Evolutionary conservation across 768 basidiomycete species (phyloP).

Genomic region (Symmetrospora coprosmae): DNA sequence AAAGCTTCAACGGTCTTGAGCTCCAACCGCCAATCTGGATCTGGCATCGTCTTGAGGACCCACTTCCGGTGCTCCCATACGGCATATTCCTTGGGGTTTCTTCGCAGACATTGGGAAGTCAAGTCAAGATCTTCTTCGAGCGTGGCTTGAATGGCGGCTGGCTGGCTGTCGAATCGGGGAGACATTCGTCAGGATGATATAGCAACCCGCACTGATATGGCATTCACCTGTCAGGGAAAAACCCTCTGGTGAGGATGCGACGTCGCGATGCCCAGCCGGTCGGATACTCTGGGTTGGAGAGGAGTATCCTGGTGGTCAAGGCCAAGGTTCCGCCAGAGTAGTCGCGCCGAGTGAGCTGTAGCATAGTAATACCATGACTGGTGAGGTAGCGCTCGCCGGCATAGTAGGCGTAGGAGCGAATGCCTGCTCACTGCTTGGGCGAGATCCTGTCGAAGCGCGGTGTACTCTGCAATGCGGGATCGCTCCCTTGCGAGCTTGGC

Average conservation of each 20-base stretch:
- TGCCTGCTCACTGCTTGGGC: too few relatives aligned
- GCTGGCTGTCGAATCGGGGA: constrained; percentile 41
- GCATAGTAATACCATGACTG: too few relatives aligned
- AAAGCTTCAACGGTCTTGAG: constrained; percentile 78
- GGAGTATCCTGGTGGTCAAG: constrained; percentile 61
- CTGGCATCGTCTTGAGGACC: constrained; percentile 78
- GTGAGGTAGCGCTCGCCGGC: too few relatives aligned
- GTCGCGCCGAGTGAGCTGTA: too few relatives aligned
- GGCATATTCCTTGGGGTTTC: constrained; percentile 90
- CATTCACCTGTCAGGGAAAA: constrained; percentile 54
- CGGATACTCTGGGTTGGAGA: constrained; percentile 86
- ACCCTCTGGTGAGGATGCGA: constrained; percentile 55
- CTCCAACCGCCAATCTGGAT: constrained; percentile 68
- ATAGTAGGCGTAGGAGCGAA: too few relatives aligned
- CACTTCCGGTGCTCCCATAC: constrained; percentile 97
- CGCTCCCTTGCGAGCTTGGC: neutral
- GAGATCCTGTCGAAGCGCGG: neutral
- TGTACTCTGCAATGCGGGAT: neutral
- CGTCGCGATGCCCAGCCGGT: constrained; percentile 92
- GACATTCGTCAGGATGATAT: too few relatives aligned
- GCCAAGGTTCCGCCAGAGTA: constrained; percentile 39
- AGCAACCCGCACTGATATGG: neutral
- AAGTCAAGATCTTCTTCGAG: constrained; percentile 61
- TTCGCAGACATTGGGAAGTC: constrained; percentile 65
- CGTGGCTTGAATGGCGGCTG: constrained; percentile 49